Conservation (phyloP, 1,139 yeast species). For the Blastobotrys aristatus region DNA sequence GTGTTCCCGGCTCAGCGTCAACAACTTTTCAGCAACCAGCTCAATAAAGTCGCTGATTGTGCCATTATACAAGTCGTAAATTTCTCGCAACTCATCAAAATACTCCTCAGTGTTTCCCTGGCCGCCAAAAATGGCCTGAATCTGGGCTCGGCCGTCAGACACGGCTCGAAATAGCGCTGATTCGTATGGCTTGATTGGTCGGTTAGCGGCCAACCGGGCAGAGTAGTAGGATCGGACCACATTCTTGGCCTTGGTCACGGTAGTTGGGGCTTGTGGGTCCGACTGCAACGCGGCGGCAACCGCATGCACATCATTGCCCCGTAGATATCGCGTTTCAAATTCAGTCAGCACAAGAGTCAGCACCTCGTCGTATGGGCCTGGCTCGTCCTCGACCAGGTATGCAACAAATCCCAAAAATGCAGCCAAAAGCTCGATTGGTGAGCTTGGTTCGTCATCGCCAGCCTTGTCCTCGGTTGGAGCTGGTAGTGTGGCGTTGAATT, state of each 20-base stretch:
- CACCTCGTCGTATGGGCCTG: slow-evolving; percentile 63
- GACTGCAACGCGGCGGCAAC: slow-evolving; percentile 68
- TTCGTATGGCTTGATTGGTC: slow-evolving; percentile 51
- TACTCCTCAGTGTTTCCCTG: slow-evolving; percentile 98
- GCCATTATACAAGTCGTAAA: slow-evolving; percentile 71
- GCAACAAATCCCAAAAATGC: slow-evolving; percentile 81
- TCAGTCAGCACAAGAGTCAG: slow-evolving; percentile 67
- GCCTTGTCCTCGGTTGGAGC: slow-evolving; percentile 72
- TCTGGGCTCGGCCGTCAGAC: slow-evolving; percentile 49
- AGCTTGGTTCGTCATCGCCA: slow-evolving; percentile 82
- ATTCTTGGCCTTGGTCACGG: slow-evolving; percentile 62
- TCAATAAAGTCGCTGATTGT: slow-evolving; percentile 67
- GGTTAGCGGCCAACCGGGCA: slow-evolving; percentile 47
- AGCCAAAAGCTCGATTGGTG: slow-evolving; percentile 81
- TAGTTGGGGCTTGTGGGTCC: slow-evolving; percentile 54
- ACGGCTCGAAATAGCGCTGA: slow-evolving; percentile 64
- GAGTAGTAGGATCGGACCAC: slow-evolving; percentile 68
- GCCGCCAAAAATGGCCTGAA: slow-evolving; percentile 93
- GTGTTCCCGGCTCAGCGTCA: slow-evolving; percentile 62
- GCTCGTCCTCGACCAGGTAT: slow-evolving; percentile 44
- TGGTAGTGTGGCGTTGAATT: slow-evolving; percentile 73
- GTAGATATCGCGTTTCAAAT: slow-evolving; percentile 74
- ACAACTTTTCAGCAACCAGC: slow-evolving; percentile 64
- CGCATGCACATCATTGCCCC: slow-evolving; percentile 80
- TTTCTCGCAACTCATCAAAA: slow-evolving; percentile 90